Evolutionary conservation across 75 land plant genomes (phyloP).

Genomic region (Pseudotsuga menziesii): DNA sequence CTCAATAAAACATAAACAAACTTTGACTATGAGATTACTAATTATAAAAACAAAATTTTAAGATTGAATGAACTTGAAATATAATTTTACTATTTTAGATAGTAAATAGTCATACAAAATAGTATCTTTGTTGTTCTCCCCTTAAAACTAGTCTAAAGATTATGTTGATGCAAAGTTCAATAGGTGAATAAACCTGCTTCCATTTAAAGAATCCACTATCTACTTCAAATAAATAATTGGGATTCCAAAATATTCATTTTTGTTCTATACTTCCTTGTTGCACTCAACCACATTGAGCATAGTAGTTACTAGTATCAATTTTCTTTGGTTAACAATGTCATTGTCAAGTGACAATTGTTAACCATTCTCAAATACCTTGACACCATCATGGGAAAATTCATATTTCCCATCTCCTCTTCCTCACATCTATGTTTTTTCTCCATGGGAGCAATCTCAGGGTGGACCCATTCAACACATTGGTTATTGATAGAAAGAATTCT

Average conservation of each 20-base stretch:
- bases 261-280: neutral
- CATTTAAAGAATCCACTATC: neutral
- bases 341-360: neutral
- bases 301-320: neutral
- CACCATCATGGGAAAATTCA: neutral
- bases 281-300: neutral
- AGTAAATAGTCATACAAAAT: no score
- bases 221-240: neutral
- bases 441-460: neutral
- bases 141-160: no score
- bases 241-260: neutral
- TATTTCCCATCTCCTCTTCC: neutral
- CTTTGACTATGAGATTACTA: no score
- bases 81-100: no score
- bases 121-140: no score
- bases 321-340: neutral
- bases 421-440: neutral
- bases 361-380: neutral
- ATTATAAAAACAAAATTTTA: no score
- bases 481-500: no score
- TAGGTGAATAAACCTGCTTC: neutral
- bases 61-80: no score
- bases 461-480: no score
- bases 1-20: no score
- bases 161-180: neutral